Conservation (phyloP, 768 basidiomycete genomes). For the Kwoniella dejecticola region DNA sequence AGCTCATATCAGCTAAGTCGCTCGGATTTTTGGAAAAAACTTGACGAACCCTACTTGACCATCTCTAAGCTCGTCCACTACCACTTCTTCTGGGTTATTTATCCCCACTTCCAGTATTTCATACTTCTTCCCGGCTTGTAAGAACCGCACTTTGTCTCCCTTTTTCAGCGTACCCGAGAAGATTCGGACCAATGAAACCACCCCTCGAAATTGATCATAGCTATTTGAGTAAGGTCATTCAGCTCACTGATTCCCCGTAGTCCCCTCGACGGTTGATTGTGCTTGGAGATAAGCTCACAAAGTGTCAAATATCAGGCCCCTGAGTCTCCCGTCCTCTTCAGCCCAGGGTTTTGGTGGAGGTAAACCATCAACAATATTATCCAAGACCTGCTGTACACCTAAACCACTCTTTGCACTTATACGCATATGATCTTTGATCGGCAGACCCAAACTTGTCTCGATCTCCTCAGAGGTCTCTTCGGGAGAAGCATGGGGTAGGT, state of each 20-base stretch:
- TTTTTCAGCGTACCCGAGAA: constrained; percentile 77
- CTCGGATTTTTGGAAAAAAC: background rate
- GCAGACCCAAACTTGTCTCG: constrained; percentile 75
- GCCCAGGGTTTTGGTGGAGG: constrained; percentile 95
- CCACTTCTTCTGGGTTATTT: constrained; percentile 84
- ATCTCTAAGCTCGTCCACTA: constrained; percentile 59
- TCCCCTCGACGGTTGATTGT: no score
- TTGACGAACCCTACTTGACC: constrained; percentile 54
- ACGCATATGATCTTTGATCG: constrained; percentile 70
- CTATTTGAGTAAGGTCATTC: constrained; percentile 56
- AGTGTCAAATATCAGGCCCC: constrained; percentile 91
- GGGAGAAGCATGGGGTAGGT: constrained; percentile 85
- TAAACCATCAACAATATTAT: constrained; percentile 78
- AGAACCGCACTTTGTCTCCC: constrained; percentile 90
- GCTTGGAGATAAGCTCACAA: constrained; percentile 62
- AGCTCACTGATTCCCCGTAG: no score
- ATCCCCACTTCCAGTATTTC: constrained; percentile 86
- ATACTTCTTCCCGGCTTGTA: constrained; percentile 81
- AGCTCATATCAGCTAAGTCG: background rate
- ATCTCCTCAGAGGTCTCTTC: constrained; percentile 79
- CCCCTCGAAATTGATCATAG: constrained; percentile 93
- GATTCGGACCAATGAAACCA: constrained; percentile 85
- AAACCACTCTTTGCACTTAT: constrained; percentile 92
- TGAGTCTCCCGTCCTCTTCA: constrained; percentile 58
- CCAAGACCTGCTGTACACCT: constrained; percentile 75